Evolutionary conservation across 2,329 filamentous ascomycete genomes (phyloP).

Genomic region (Sarocladiaceae sp.): DNA sequence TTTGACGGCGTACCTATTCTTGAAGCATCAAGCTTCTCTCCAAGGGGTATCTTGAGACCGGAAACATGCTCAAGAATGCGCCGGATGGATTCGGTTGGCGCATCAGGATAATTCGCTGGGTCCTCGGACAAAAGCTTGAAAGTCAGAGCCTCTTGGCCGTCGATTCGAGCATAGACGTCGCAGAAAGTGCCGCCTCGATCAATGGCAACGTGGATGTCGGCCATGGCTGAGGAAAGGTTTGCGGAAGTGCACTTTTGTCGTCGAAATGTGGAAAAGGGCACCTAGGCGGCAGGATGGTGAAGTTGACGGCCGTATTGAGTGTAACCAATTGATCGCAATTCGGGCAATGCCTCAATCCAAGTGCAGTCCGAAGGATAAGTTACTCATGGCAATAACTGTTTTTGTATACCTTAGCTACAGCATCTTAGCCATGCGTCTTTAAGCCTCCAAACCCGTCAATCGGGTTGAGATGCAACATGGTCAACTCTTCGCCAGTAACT

Average conservation of each 20-base stretch:
- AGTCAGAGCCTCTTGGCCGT: conserved; percentile 63
- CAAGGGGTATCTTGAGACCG: conserved; percentile 47
- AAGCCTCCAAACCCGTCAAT: no score
- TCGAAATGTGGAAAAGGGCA: no score
- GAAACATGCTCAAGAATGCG: conserved; percentile 60
- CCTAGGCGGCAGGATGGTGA: no score
- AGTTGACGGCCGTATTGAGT: no score
- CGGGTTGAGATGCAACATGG: no score
- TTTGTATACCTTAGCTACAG: no score
- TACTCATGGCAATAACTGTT: no score
- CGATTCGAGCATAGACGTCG: conserved; percentile 62
- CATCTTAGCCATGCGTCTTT: no score
- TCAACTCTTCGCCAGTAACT: no score
- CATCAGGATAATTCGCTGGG: conserved; percentile 66
- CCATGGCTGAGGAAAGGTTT: neutral
- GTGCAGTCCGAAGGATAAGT: no score
- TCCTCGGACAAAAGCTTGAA: conserved; percentile 75
- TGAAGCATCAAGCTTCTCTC: conserved; percentile 27
- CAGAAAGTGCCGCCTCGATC: conserved; percentile 72
- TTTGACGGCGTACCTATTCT: conserved; percentile 21
- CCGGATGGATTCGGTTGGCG: conserved; percentile 66
- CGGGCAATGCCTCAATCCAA: no score
- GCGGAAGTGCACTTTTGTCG: neutral
- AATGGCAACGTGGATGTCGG: conserved; percentile 26
- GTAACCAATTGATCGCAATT: no score